Conservation (phyloP, 116 monocot genomes). For the Thalassia testudinum region DNA sequence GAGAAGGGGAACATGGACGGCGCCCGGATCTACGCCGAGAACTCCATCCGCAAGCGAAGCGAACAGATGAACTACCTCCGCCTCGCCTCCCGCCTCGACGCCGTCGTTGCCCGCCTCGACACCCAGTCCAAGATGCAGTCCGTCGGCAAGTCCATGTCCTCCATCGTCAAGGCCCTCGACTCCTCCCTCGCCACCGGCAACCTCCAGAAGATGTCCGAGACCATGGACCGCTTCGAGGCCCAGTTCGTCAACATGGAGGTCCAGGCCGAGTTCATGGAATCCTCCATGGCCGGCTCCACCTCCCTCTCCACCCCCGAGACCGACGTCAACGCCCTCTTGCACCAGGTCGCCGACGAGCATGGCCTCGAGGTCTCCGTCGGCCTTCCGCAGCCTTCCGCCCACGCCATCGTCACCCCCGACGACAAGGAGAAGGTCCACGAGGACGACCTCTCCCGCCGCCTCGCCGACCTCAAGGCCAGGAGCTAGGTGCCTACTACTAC, state of each 20-base stretch:
- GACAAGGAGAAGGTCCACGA: conserved; percentile 35
- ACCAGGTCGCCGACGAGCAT: conserved; percentile 23
- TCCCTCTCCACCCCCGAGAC: conserved; percentile 20
- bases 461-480: conserved; percentile 23
- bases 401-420: conserved; percentile 12
- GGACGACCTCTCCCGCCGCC: conserved; percentile 20
- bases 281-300: conserved; percentile 27
- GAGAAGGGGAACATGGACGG: no score
- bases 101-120: conserved; percentile 30
- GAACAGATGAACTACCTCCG: no score
- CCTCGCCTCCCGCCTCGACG: no score
- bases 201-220: conserved; percentile 31
- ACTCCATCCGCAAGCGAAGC: no score
- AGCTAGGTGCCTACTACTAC: no score
- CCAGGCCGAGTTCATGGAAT: conserved; percentile 36
- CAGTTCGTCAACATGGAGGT: conserved; percentile 40
- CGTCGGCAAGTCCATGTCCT: conserved; percentile 23
- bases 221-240: conserved; percentile 28
- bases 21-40: no score
- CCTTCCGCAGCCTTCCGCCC: conserved; percentile 17
- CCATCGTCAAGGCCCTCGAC: conserved; percentile 23
- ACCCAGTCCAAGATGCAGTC: conserved; percentile 40
- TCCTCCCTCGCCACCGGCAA: conserved; percentile 20
- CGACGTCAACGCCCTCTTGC: conserved; percentile 23
- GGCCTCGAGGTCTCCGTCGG: conserved; percentile 32